Base-by-base conservation (phyloP, 2,329 filamentous ascomycete species). In the Pyricularia grisea region DNA sequence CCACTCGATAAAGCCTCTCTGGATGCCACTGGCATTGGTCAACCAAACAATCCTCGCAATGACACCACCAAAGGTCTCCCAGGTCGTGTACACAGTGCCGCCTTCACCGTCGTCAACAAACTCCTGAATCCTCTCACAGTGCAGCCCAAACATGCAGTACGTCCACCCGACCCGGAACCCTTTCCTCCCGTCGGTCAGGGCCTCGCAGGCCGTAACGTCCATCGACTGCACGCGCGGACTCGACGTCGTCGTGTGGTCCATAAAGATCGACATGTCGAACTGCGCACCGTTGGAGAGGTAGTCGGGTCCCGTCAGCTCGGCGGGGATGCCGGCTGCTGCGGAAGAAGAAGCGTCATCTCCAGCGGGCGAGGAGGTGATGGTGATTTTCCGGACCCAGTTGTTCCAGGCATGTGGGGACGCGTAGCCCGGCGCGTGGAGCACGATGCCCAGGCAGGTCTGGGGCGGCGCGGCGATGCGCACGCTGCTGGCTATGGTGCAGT, bases 31-130 rank as follows among this genome's bases (percentile, higher is more conserved):
- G n/a, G n/a, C n/a, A 23, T 12, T 61, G 1, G 75, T 72, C 31
- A 72, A 60, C 73, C 74, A 77, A 20, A 82, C 75, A 14, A 78
- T 73, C 4, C 74, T 74, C 11, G 76, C 78, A 69, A 83, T 55
- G 6, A 76, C 66, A 0, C 81, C 81, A 58, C 79, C 78, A 71
- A 82, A 82, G n/a, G 81, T 83, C 76, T 84, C 81, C 78, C 78
- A 82, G 74, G 77, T 79, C 14, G 70, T 73, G 72, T 82, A 83
- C 68, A 79, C 78, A n/a, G 78, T 80, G 25, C 75, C 76, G 23
- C 72, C 75, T 5, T 73, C 73, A 11, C 70, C 73, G 33, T 75
- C 74, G 60, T 74, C 75, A 36, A 80, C 72, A 69, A 82, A 77
- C 72, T 83, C 82, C 74, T 83, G 81, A 17, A 82, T 77, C 65